Base-by-base conservation (phyloP, 495 filamentous ascomycete genomes). In the Thermochaetoides thermophila region DNA sequence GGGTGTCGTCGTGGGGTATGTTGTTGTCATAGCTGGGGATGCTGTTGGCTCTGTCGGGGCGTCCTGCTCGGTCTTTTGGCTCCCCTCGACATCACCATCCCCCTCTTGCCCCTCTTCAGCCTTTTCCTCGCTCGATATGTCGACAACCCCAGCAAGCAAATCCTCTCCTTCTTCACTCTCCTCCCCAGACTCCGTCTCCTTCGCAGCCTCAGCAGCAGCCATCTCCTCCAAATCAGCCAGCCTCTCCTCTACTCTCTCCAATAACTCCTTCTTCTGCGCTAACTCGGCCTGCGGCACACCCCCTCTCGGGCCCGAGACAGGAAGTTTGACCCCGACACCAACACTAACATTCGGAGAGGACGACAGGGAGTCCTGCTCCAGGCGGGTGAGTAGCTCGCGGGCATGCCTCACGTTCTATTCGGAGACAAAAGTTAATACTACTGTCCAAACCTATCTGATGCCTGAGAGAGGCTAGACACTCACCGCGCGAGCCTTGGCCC, bases 331-430 rank as follows among this genome's bases (percentile, higher is more conserved):
- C n/a, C n/a, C n/a, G n/a, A n/a, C n/a, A n/a, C n/a, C n/a, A n/a
- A n/a, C n/a, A n/a, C n/a, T n/a, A n/a, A n/a, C n/a, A n/a, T n/a
- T n/a, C n/a, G n/a, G n/a, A n/a, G n/a, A n/a, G n/a, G n/a, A n/a
- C 27, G 60, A 48, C 4, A 72, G 57, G 19, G 76, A 69, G 27
- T 77, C 73, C 38, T 83, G 81, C 49, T 94, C 84, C 15, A 92
- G 69, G 34, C 67, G 70, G 19, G 77, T 65, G 27, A 93, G 78
- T 29, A 84, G 70, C 1, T 70, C 68, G 31, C 76, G 75, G 7
- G 85, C 85, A 49, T 84, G 76, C 50, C 81, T 77, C 42, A 94
- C 57, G 47, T 89, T 94, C 74, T 85, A n/a, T n/a, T n/a, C n/a
- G n/a, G n/a, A n/a, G 17, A 1, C 11, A 27, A 11, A 20, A 21